These are phyloP conservation scores for Trichomonas tenax DNA, from an alignment of 208 protist species.

Conservation along the genomic window DNA sequence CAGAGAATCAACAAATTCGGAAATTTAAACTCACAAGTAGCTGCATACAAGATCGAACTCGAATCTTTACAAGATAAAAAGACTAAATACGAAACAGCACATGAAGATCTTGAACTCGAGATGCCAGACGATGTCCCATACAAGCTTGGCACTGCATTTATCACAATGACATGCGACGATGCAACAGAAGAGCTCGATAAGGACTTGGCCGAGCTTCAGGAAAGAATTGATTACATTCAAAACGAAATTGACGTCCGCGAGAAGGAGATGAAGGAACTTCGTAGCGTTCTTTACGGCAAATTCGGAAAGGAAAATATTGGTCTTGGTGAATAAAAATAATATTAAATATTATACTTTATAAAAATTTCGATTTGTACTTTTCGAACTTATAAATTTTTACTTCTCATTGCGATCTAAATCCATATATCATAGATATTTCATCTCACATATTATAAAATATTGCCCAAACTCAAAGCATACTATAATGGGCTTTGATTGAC, in stretches of 20 bases:
- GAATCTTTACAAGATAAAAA: background rate
- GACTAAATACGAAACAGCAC: background rate
- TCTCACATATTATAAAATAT: too few species aligned
- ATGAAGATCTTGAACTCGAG: slow-evolving; percentile 18
- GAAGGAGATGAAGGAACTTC: background rate
- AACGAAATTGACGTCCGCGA: background rate
- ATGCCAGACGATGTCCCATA: background rate
- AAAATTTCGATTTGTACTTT: too few species aligned
- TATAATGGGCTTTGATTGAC: too few species aligned
- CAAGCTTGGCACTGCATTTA: background rate
- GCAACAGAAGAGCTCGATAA: background rate
- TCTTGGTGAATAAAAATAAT: background rate
- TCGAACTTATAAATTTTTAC: too few species aligned
- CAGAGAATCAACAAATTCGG: slow-evolving; percentile 1
- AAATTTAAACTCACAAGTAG: background rate
- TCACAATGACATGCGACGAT: background rate
- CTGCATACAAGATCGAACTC: background rate
- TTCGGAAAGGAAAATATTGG: background rate
- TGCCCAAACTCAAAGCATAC: too few species aligned
- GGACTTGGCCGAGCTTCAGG: background rate
- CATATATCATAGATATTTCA: too few species aligned
- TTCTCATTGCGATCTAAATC: too few species aligned
- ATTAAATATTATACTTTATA: too few species aligned
- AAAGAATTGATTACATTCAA: background rate
- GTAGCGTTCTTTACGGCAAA: background rate